Evolutionary conservation across 805 yeast species (phyloP).

Genomic region (Saccharomycopsis lassenensis): DNA sequence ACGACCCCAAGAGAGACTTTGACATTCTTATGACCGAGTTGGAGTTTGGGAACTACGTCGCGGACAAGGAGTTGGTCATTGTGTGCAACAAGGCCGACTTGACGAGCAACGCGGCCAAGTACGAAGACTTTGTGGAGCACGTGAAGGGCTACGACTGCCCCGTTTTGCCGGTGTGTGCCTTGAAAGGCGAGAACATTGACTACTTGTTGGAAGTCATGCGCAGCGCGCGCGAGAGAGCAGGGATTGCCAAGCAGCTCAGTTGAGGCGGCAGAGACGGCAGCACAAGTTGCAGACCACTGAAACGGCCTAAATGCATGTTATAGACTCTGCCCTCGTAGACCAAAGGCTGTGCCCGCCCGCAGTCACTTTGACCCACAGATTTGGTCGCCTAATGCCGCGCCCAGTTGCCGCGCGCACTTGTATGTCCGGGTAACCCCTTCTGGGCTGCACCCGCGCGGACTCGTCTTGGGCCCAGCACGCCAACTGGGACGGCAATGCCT

Average conservation of each 20-base stretch:
- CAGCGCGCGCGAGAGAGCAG: conserved; percentile 23
- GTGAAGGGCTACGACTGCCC: conserved; percentile 47
- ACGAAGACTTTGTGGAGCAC: conserved; percentile 31
- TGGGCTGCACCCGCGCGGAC: no score
- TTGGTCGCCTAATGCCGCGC: no score
- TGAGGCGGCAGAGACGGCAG: conserved; percentile 22
- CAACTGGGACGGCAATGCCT: no score
- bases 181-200: conserved; percentile 60
- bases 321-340: no score
- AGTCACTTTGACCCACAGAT: no score
- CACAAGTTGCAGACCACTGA: no score
- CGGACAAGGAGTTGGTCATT: conserved; percentile 54
- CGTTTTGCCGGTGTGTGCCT: conserved; percentile 77
- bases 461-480: no score
- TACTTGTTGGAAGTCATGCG: conserved; percentile 64
- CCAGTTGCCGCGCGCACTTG: no score
- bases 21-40: conserved; percentile 55
- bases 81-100: conserved; percentile 95
- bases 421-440: no score
- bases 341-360: no score
- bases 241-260: no score
- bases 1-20: conserved; percentile 58
- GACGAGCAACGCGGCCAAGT: conserved; percentile 37
- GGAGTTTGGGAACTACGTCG: conserved; percentile 45
- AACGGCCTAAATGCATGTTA: no score